Evolutionary conservation across 345 rosid species (phyloP), one percentile per base, ranked within the genome.

Genomic region (Eucalyptus erythrocorys): DNA sequence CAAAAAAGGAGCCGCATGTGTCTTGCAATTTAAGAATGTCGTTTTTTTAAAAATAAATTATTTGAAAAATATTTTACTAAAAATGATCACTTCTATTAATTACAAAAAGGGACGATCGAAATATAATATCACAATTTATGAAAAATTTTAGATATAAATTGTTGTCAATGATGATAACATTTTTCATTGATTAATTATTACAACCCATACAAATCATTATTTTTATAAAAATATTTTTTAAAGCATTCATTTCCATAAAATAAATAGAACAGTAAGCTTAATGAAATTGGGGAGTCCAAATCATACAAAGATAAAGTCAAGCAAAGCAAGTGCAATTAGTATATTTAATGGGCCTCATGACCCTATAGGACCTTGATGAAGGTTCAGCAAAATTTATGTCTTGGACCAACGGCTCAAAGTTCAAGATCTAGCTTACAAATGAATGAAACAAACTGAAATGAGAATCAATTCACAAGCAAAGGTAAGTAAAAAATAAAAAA

Each of bases 161-260:
- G 0, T n/a, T 64, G 1, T 71, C 14, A 5, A 37, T 71, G 22
- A 17, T 34, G 13, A 19, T 34, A 71, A 17, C 1, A n/a, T 64
- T 64, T 59, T 30, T 21, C 5, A 68, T 34, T 71, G 11, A 34
- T 12, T 17, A 71, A 71, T 71, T 34, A 71, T 34, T 71, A 3
- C 26, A 34, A 34, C 0, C 0, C 4, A 71, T 10, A 37, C 2
- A 9, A 34, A 10, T 6, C 1, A 71, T 34, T 19, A 19, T 71
- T 71, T 71, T 34, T 19, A 71, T 2, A 19, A 71, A 68, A 3
- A 34, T 19, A 17, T 71, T 34, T 17, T 34, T 9, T 3, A 9
- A 34, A 34, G 19, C 2, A 37, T 34, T 71, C 3, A 37, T 17
- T 34, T 71, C 6, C 13, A 4, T 5, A 5, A 71, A 34, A 34